Base-by-base conservation (phyloP, 2,329 filamentous ascomycete species). In the Fusarium sublunatum region DNA sequence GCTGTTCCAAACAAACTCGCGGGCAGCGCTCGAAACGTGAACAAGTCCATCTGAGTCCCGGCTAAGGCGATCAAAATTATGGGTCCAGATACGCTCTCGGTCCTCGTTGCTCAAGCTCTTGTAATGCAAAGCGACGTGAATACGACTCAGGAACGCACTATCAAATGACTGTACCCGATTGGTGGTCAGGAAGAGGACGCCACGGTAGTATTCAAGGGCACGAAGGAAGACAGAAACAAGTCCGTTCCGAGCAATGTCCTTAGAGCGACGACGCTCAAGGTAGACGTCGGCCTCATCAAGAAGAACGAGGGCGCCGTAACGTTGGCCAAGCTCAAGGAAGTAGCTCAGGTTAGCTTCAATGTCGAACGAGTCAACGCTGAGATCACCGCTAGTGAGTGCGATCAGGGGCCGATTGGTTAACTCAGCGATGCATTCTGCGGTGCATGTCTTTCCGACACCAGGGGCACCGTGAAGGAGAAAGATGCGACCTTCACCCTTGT, bases 201-300 rank as follows among this genome's bases (percentile, higher is more conserved):
- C 81, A 4, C 76, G 75, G 72, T 82, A 83, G 70, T 83, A 83
- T 72, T 83, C 81, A 50, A 83, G 76, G 1, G 79, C 79, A n/a
- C 81, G 78, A 24, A 83, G 71, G 71, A 83, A 83, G 52, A 82
- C 73, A 13, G 78, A 81, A 25, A 83, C 81, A 10, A 83, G 74
- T 0, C 78, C 79, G 69, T 83, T 83, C 55, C 80, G 79, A 22
- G 70, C 72, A 43, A 82, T 76, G 65, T 83, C 79, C 26, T 67
- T 72, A 22, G 75, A 68, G 3, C 74, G 73, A 3, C 85, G 82
- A 48, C 79, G 73, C 71, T 86, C 83, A 8, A 88, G 80, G 72
- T 85, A 88, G 15, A 87, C 83, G 52, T 88, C 86, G 3, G 83
- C 84, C 71, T 88, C 85, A 68, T 88, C 85, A 5, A 87, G 76